Conservation (phyloP, 331 rosid genomes). For the Cydonia oblonga region DNA sequence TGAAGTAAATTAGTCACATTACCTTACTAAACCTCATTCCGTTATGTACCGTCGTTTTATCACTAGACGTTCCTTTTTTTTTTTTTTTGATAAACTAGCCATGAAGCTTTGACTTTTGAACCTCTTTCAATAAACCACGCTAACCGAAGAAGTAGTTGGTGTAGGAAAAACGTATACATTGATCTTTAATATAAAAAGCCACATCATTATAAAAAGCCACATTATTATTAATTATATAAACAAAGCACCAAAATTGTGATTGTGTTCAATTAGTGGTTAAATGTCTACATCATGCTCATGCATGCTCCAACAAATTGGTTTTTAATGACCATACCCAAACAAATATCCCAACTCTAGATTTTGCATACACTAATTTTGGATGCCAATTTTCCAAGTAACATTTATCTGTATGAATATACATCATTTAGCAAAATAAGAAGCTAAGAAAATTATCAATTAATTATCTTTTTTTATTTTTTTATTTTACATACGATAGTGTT, state of each 20-base stretch:
- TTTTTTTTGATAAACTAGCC: no score
- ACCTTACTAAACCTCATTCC: neutral
- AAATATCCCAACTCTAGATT: neutral
- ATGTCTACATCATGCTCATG: neutral
- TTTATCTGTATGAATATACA: neutral
- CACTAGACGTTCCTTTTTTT: neutral
- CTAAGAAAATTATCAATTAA: no score
- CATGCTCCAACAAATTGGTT: neutral
- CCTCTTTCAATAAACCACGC: no score
- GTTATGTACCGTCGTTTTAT: neutral
- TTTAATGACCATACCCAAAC: neutral
- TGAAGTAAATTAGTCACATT: neutral
- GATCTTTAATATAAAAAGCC: no score
- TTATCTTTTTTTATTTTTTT: accelerated
- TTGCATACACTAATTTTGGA: neutral
- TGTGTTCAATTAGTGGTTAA: neutral
- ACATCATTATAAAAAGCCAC: no score
- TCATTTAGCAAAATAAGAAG: no score
- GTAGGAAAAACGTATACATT: no score
- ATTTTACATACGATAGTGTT: no score
- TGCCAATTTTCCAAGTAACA: neutral
- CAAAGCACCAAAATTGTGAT: neutral
- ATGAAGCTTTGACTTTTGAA: no score
- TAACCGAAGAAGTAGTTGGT: neutral
- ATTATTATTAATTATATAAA: no score